A percentile compares a stretch with the other conserved stretches of the same genome.
These are phyloP conservation scores for Dujonia santamariae DNA, from an alignment of 1,139 yeast genomes.

Conservation along the genomic window DNA sequence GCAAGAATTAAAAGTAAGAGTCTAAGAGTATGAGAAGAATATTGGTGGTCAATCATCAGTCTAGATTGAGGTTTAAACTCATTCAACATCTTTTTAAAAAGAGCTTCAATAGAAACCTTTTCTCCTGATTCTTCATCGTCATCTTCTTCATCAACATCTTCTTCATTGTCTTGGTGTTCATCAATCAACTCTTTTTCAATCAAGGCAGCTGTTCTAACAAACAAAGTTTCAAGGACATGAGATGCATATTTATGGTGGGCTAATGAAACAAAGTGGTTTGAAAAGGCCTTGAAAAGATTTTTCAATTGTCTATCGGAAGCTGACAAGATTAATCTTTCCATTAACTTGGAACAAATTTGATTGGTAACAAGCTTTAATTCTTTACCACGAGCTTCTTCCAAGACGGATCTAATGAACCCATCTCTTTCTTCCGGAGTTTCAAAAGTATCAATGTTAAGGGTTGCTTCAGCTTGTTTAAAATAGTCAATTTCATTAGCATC, in stretches of 20 bases:
- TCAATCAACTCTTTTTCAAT: slow-evolving; percentile 63
- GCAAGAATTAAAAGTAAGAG: slow-evolving; percentile 66
- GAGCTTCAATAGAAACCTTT: slow-evolving; percentile 55
- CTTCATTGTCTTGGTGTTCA: slow-evolving; percentile 36
- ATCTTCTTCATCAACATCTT: slow-evolving; percentile 22
- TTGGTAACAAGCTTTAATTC: slow-evolving; percentile 91
- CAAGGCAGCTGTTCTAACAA: slow-evolving; percentile 72
- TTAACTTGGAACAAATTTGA: slow-evolving; percentile 88
- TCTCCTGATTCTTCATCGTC: slow-evolving; percentile 34
- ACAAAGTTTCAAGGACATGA: slow-evolving; percentile 85
- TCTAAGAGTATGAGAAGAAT: slow-evolving; percentile 86
- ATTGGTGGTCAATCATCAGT: slow-evolving; percentile 67
- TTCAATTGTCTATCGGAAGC: slow-evolving; percentile 67
- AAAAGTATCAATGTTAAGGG: slow-evolving; percentile 78
- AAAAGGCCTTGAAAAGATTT: slow-evolving; percentile 60
- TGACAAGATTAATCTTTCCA: slow-evolving; percentile 78
- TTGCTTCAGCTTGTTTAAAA: slow-evolving; percentile 88
- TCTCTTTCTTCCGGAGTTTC: slow-evolving; percentile 68
- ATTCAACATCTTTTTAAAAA: slow-evolving; percentile 60
- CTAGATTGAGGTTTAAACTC: slow-evolving; percentile 63
- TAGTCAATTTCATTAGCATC: slow-evolving; percentile 84
- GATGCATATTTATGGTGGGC: slow-evolving; percentile 90
- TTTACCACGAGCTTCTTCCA: slow-evolving; percentile 85
- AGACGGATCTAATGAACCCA: slow-evolving; percentile 71
- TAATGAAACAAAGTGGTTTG: slow-evolving; percentile 70